Percentiles rank a stretch among this genome's conserved stretches.
phyloP scores from a whole-genome alignment of 768 basidiomycete genomes.

The Butyriboletus loyo region DNA sequence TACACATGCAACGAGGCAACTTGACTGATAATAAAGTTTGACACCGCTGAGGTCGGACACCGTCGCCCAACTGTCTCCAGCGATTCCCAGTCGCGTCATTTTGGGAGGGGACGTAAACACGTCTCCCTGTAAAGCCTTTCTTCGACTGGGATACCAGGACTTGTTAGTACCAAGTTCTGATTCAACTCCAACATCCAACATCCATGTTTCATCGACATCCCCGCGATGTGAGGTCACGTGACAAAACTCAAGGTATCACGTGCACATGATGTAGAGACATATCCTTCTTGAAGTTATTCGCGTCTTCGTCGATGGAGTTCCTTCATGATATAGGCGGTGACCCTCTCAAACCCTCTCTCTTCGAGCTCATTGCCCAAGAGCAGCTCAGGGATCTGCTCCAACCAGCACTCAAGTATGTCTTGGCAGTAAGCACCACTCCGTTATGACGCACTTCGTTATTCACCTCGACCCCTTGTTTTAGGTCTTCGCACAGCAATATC shows the following conservation, averaged over 20 bases:
- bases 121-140: no score
- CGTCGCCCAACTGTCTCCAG: neutral
- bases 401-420: conserved; percentile 90
- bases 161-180: neutral
- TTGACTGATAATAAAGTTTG: neutral
- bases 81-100: neutral
- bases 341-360: conserved; percentile 75
- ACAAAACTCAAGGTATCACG: conserved; percentile 28
- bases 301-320: conserved; percentile 62
- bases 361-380: conserved; percentile 91
- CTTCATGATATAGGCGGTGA: conserved; percentile 74
- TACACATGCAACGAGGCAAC: neutral
- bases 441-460: neutral
- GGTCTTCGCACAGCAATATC: conserved; percentile 95
- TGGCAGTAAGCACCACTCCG: conserved; percentile 59
- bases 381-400: conserved; percentile 90
- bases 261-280: neutral
- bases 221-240: conserved; percentile 17
- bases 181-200: neutral
- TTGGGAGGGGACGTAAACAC: neutral
- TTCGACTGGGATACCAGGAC: neutral
- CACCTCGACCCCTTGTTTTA: conserved; percentile 29
- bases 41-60: neutral
- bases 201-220: neutral
- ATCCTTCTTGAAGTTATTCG: neutral